Evolutionary conservation across 257 asterid genomes (phyloP).

Genomic region (Jacaranda copaia): DNA sequence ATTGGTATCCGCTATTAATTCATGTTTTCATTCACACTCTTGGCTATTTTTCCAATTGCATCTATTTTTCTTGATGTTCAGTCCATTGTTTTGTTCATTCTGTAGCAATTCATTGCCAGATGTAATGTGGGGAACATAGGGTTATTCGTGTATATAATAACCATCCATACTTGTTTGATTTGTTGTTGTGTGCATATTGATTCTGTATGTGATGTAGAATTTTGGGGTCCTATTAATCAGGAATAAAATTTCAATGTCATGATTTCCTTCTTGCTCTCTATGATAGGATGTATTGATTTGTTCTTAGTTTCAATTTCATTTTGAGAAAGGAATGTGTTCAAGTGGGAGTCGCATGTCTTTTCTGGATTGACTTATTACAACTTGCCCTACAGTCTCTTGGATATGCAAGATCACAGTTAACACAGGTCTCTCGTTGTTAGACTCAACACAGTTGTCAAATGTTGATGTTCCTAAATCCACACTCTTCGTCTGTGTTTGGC

Average conservation of each 20-base stretch:
- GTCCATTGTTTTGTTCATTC: constrained; percentile 42
- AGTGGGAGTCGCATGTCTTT: too few species aligned
- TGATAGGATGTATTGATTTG: not conserved
- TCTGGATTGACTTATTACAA: too few species aligned
- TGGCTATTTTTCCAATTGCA: constrained; percentile 3
- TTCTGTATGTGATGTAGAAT: constrained; percentile 32
- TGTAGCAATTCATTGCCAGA: constrained; percentile 18
- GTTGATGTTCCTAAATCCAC: too few species aligned
- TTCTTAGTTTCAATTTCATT: not conserved
- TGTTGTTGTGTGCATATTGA: constrained; percentile 38
- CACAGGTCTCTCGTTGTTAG: too few species aligned
- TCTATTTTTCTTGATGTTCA: constrained; percentile 33
- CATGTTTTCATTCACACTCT: not conserved
- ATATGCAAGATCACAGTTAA: too few species aligned
- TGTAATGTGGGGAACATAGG: constrained; percentile 41
- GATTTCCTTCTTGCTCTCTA: not conserved
- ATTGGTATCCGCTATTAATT: not conserved
- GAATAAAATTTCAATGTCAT: constrained; percentile 12
- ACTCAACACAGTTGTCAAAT: too few species aligned
- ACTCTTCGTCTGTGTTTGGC: too few species aligned
- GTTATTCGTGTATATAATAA: constrained; percentile 47
- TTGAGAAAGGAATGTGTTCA: not conserved
- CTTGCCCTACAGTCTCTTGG: too few species aligned
- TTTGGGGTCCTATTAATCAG: constrained; percentile 25
- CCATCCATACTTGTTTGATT: constrained; percentile 31